Conservation (phyloP, 1,284 basidiomycete genomes). For the Naganishia sp. region DNA sequence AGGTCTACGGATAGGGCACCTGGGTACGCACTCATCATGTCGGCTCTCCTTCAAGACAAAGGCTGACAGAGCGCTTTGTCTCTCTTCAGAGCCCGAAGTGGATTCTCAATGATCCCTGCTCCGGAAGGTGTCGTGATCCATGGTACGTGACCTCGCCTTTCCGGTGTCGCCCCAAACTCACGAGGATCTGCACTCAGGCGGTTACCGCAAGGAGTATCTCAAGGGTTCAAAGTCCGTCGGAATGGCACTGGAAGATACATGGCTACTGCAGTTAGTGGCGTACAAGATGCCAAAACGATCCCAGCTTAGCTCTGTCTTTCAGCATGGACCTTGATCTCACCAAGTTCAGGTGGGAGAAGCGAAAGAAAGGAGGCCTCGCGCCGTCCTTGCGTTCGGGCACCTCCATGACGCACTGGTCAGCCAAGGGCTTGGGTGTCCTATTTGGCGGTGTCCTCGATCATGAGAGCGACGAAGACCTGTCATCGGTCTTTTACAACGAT, state of each 20-base stretch:
- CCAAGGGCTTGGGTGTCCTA: conserved; percentile 68
- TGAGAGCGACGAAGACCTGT: conserved; percentile 83
- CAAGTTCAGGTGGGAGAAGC: conserved; percentile 77
- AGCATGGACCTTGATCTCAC: conserved; percentile 59
- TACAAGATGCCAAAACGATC: neutral
- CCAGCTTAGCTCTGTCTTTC: conserved; percentile 23
- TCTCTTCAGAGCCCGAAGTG: conserved; percentile 67
- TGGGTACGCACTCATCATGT: conserved; percentile 35
- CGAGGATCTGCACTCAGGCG: conserved; percentile 57
- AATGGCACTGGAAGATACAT: conserved; percentile 85
- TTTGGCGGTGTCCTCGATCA: conserved; percentile 93
- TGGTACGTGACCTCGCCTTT: conserved; percentile 56
- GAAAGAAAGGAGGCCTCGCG: conserved; percentile 75
- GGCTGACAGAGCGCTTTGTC: neutral
- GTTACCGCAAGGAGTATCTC: conserved; percentile 87
- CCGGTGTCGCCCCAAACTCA: neutral
- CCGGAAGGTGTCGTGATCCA: conserved; percentile 80
- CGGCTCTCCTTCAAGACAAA: neutral
- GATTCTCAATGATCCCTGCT: conserved; percentile 81
- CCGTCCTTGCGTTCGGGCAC: conserved; percentile 64
- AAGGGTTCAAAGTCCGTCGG: conserved; percentile 86
- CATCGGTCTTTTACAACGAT: conserved; percentile 82
- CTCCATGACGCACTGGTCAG: conserved; percentile 53
- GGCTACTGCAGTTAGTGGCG: conserved; percentile 71
- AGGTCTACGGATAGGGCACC: conserved; percentile 69